Base-by-base conservation (phyloP, 768 basidiomycete species). In the Suillus clintonianus region DNA sequence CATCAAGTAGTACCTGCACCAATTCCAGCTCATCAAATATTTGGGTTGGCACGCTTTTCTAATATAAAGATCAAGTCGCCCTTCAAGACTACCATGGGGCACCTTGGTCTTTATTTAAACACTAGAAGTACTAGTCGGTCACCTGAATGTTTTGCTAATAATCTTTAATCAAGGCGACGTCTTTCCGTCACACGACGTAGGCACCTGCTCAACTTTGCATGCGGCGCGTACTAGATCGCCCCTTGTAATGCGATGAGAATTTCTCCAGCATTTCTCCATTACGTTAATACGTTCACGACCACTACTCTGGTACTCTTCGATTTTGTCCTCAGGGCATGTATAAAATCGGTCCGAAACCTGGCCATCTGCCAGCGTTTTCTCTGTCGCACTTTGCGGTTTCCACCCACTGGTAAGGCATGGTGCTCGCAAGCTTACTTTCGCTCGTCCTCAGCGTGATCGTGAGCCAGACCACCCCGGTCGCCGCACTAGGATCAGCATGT, bases 401-500 rank as follows among this genome's bases (percentile, higher is more conserved):
- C 51, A n/a, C 51, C 4, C 11, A 9, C 19, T 34, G 51, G 19
- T 53, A 34, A 53, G 19, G 10, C 32, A 53, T 53, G 51, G 30
- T n/a, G 19, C 5, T 53, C 17, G 17, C 50, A 4, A 53, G 32
- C 19, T 53, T 53, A 32, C 51, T 53, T 53, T 34, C 34, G 11
- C 51, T 53, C 11, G 51, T 19, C 51, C 19, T 53, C 19, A n/a
- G 32, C 11, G 6, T 32, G 51, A n/a, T 34, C 3, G 51, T 34
- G 32, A 34, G 32, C 19, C 51, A 34, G 51, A n/a, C 11, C 11
- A n/a, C 51, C 11, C 30, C n/a, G 32, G 51, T 53, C 19, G 19
- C 19, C 19, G 51, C 51, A n/a, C 73, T 82, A 11, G 84, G 83
- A 2, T 61, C 62, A 30, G 55, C 65, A 14, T 85, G 83, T 69